Evolutionary conservation across 148 eudicot genomes (phyloP).

Genomic region (Amaranthus cruentus): DNA sequence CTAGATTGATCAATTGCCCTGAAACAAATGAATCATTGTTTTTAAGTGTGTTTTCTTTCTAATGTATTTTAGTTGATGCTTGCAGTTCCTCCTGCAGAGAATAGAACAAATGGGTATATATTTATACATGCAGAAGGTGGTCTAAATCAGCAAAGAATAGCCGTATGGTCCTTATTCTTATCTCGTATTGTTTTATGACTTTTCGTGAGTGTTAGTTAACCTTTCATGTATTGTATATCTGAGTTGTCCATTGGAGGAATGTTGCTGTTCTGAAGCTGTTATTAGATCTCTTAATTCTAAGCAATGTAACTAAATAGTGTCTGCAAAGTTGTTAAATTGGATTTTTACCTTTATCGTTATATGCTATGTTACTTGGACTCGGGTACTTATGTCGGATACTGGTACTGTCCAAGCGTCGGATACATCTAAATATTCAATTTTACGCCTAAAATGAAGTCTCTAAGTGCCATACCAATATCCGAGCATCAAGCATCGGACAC

Average conservation of each 20-base stretch:
- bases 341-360: background rate
- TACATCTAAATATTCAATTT: too few relatives aligned
- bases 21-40: background rate
- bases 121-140: slow-evolving; percentile 99
- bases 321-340: background rate
- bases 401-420: too few relatives aligned
- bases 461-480: too few relatives aligned
- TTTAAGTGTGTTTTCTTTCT: background rate
- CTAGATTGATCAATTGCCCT: too few relatives aligned
- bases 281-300: background rate
- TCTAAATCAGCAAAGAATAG: slow-evolving; percentile 96
- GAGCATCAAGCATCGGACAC: too few relatives aligned
- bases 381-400: too few relatives aligned
- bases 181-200: background rate
- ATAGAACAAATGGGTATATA: slow-evolving; percentile 92
- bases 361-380: too few relatives aligned
- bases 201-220: background rate
- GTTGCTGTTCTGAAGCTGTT: background rate
- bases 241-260: background rate
- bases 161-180: slow-evolving; percentile 50
- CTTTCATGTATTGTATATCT: background rate
- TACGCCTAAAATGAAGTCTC: too few relatives aligned
- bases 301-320: background rate
- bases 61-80: slow-evolving; percentile 15
- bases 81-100: slow-evolving; percentile 80